Conservation (phyloP, 2,329 filamentous ascomycete genomes). For the Ilyonectria robusta region DNA sequence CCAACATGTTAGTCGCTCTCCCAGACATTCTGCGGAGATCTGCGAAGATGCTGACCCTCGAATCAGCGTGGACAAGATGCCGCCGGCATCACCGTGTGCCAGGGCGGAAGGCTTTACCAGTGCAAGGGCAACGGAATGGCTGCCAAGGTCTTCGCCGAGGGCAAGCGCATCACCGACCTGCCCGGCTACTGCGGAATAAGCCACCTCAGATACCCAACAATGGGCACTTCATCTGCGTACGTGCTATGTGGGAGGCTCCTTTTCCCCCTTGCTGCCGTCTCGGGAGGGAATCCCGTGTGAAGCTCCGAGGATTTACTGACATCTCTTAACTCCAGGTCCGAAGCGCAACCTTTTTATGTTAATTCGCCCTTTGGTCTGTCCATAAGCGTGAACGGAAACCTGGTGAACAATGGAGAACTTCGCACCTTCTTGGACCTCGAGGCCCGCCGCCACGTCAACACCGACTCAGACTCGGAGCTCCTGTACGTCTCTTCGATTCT, state of each 20-base stretch:
- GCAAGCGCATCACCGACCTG: conserved; percentile 71
- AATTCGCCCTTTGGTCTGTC: conserved; percentile 86
- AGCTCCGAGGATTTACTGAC: conserved; percentile 51
- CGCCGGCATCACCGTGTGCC: conserved; percentile 83
- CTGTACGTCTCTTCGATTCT: conserved; percentile 28
- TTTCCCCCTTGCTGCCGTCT: too few relatives aligned
- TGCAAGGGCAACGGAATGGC: conserved; percentile 92
- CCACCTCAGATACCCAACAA: conserved; percentile 91
- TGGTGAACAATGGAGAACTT: conserved; percentile 81
- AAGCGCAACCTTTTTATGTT: conserved; percentile 94
- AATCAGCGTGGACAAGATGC: conserved; percentile 86
- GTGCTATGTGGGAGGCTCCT: conserved; percentile 23
- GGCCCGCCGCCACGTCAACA: conserved; percentile 89
- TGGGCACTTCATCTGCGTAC: conserved; percentile 77
- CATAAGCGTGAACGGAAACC: conserved; percentile 88
- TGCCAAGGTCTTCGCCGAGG: conserved; percentile 80
- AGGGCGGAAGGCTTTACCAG: conserved; percentile 87
- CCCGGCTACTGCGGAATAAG: conserved; percentile 77
- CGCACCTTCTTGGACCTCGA: conserved; percentile 80
- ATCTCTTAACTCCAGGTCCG: conserved; percentile 68
- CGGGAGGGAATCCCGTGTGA: too few relatives aligned
- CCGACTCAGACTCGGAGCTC: conserved; percentile 85
- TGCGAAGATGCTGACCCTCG: conserved; percentile 39
- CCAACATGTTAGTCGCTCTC: conserved; percentile 60
- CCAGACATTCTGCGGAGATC: conserved; percentile 35